Evolutionary conservation across 192 early-diverging fungal genomes (phyloP).

Genomic region (Globomyces pollinis-pini): DNA sequence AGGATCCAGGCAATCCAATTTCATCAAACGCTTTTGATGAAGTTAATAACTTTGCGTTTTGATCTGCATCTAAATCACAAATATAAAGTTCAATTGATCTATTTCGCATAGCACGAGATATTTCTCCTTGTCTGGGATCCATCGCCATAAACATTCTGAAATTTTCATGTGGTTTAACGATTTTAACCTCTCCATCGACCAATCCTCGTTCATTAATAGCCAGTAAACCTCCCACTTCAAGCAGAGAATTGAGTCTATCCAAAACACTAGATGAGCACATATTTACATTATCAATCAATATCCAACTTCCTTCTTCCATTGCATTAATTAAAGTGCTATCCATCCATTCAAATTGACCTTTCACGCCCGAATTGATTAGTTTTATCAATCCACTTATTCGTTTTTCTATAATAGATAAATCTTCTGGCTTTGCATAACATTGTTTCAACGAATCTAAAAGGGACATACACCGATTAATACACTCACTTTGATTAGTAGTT

Average conservation of each 20-base stretch:
- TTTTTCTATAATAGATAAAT: not conserved
- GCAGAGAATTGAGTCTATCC: constrained; percentile 87
- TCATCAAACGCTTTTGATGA: constrained; percentile 18
- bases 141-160: constrained; percentile 96
- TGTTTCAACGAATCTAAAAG: constrained; percentile 1
- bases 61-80: constrained; percentile 17
- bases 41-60: not conserved
- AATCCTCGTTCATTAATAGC: constrained; percentile 87
- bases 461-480: not conserved
- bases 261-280: constrained; percentile 89
- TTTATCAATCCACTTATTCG: not conserved
- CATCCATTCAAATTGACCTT: constrained; percentile 94
- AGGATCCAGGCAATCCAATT: constrained; percentile 23
- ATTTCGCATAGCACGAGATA: constrained; percentile 96
- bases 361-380: constrained; percentile 9
- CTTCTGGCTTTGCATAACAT: not conserved
- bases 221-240: constrained; percentile 82
- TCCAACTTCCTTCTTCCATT: constrained; percentile 83
- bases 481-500: not conserved
- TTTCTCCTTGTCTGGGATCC: constrained; percentile 84
- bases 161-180: constrained; percentile 73
- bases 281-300: constrained; percentile 93
- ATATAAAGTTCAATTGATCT: constrained; percentile 89
- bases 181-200: constrained; percentile 62
- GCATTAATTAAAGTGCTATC: constrained; percentile 90